Conservation (phyloP, 2,329 filamentous ascomycete species). For the Venturia asperata region DNA sequence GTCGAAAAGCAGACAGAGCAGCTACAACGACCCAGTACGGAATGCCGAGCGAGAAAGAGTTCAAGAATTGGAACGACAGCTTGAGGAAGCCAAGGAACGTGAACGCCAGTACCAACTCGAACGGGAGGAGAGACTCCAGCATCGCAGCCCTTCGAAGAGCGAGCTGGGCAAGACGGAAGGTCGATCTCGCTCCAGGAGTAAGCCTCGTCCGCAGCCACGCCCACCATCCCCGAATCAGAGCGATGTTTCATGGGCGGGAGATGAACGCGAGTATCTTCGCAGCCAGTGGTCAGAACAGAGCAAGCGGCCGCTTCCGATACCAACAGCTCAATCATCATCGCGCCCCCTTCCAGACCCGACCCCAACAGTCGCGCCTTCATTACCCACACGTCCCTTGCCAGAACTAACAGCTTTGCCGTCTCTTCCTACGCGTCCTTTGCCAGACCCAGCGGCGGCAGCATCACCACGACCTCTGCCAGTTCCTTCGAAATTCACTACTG, state of each 20-base stretch:
- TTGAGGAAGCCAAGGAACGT: slow-evolving; percentile 60
- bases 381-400: slow-evolving; percentile 45
- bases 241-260: slow-evolving; percentile 58
- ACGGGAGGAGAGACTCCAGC: slow-evolving; percentile 45
- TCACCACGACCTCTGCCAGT: slow-evolving; percentile 29
- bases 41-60: slow-evolving; percentile 52
- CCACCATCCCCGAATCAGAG: slow-evolving; percentile 41
- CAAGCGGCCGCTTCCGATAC: slow-evolving; percentile 28
- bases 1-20: slow-evolving; percentile 31
- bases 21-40: slow-evolving; percentile 35
- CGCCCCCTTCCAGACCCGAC: slow-evolving; percentile 30
- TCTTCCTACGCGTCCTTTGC: slow-evolving; percentile 23
- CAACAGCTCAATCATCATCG: slow-evolving; percentile 31
- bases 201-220: slow-evolving; percentile 26
- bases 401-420: slow-evolving; percentile 25
- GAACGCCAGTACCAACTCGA: slow-evolving; percentile 58
- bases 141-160: slow-evolving; percentile 23
- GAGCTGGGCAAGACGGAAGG: slow-evolving; percentile 31
- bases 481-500: slow-evolving; percentile 24
- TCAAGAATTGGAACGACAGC: slow-evolving; percentile 68
- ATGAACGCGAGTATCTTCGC: slow-evolving; percentile 58
- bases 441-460: slow-evolving; percentile 20
- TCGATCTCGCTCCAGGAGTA: slow-evolving; percentile 30
- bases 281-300: slow-evolving; percentile 34
- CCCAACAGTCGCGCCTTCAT: slow-evolving; percentile 23